phyloP scores from a whole-genome alignment of 176 grass and related monocot species.

The Musa acuminata region DNA sequence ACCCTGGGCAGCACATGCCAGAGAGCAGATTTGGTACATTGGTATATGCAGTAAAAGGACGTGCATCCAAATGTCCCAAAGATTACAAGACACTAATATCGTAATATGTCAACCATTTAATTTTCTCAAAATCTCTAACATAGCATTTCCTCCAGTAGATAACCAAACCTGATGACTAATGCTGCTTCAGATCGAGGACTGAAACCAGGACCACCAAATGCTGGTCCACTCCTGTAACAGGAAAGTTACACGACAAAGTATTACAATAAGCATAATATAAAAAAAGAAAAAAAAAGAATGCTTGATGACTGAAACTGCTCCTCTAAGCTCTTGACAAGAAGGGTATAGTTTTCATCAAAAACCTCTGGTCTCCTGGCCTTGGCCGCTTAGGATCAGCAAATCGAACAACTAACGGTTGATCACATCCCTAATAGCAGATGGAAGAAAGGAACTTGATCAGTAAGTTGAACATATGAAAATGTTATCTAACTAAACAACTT shows the following conservation, averaged over 20 bases:
- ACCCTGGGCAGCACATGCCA: neutral
- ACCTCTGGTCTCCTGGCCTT: slow-evolving; percentile 87
- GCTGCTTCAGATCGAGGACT: slow-evolving; percentile 93
- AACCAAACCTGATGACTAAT: slow-evolving; percentile 85
- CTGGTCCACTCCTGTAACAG: slow-evolving; percentile 68
- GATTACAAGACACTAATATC: neutral
- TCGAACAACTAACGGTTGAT: slow-evolving; percentile 88
- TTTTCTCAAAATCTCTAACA: neutral
- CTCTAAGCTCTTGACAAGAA: neutral
- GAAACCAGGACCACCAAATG: slow-evolving; percentile 92
- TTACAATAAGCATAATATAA: too few relatives aligned
- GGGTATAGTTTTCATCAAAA: slow-evolving; percentile 9
- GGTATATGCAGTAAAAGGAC: neutral
- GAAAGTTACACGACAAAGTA: neutral
- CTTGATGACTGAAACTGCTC: slow-evolving; percentile 3
- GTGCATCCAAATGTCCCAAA: neutral
- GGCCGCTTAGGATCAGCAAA: slow-evolving; percentile 98
- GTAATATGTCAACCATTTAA: neutral
- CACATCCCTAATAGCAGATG: slow-evolving; percentile 56
- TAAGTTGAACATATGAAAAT: slow-evolving; percentile 9
- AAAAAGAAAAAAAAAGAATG: neutral
- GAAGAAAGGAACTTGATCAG: slow-evolving; percentile 23
- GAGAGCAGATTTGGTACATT: neutral
- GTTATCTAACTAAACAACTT: slow-evolving; percentile 25
- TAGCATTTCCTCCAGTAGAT: too few relatives aligned